A percentile compares a stretch with the other conserved stretches of the same genome.
phyloP scores from a whole-genome alignment of 164 flowering plant genomes.

The Saururus chinensis region DNA sequence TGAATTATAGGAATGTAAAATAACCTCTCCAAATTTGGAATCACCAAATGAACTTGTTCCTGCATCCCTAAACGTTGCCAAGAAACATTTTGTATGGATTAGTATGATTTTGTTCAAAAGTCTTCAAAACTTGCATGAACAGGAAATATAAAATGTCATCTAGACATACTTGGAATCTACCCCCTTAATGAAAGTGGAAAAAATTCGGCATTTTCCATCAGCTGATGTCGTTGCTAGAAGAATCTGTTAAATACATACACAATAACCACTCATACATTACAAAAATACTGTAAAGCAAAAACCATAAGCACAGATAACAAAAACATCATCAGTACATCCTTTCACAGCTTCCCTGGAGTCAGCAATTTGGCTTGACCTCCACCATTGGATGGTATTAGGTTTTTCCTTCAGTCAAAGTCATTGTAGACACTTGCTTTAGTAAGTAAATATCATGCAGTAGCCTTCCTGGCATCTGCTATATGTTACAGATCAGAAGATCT shows the following conservation, averaged over 20 bases:
- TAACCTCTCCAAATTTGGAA: constrained; percentile 94
- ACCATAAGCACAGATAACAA: not conserved
- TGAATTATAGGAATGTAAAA: not conserved
- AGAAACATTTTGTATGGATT: too few relatives aligned
- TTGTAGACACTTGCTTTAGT: too few relatives aligned
- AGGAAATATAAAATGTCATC: not conserved
- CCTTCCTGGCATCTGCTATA: too few relatives aligned
- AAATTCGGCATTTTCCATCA: constrained; percentile 95
- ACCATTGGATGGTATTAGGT: too few relatives aligned
- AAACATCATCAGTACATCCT: too few relatives aligned
- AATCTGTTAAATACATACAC: constrained; percentile 27
- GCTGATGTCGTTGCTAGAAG: constrained; percentile 96
- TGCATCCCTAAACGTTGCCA: constrained; percentile 39
- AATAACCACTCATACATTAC: not conserved
- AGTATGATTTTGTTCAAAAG: too few relatives aligned
- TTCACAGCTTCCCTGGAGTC: too few relatives aligned
- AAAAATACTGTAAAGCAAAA: too few relatives aligned
- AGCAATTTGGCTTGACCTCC: too few relatives aligned
- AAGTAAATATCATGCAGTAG: too few relatives aligned
- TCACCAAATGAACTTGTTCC: constrained; percentile 46
- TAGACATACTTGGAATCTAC: constrained; percentile 68
- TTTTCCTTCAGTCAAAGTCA: too few relatives aligned
- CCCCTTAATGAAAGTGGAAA: constrained; percentile 94
- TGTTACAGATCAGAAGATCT: too few relatives aligned
- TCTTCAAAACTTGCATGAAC: not conserved